These are phyloP conservation scores for Boletus patriciae DNA, from an alignment of 768 basidiomycete genomes.

Conservation along the genomic window DNA sequence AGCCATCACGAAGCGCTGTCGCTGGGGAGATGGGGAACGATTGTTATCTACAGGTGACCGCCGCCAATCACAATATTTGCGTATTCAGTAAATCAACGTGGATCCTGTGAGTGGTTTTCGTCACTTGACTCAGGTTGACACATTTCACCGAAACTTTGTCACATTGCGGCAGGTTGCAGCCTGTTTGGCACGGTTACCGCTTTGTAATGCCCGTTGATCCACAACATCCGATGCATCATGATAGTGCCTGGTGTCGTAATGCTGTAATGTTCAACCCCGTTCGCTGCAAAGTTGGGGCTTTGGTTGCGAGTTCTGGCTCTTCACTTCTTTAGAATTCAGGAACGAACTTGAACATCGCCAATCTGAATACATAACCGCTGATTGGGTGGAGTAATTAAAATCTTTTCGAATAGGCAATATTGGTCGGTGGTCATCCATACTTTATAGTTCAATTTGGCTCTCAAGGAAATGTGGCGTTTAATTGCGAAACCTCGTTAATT, in stretches of 20 bases:
- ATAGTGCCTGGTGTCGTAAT: slow-evolving; percentile 17
- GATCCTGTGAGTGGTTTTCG: slow-evolving; percentile 23
- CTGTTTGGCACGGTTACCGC: slow-evolving; percentile 9
- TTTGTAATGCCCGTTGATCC: slow-evolving; percentile 31
- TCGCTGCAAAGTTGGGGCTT: neutral
- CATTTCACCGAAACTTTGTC: slow-evolving; percentile 18
- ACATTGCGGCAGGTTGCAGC: slow-evolving; percentile 19
- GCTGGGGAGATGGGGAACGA: slow-evolving; percentile 39
- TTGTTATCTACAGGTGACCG: slow-evolving; percentile 25
- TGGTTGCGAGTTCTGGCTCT: neutral
- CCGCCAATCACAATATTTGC: slow-evolving; percentile 1
- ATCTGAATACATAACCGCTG: neutral
- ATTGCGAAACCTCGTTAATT: slow-evolving; percentile 9
- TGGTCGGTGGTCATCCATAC: neutral
- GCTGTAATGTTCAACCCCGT: slow-evolving; percentile 2
- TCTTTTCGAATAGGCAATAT: slow-evolving; percentile 1
- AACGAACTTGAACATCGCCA: neutral
- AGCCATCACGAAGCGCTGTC: slow-evolving; percentile 38
- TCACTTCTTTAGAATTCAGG: slow-evolving; percentile 6
- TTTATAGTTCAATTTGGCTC: slow-evolving; percentile 12
- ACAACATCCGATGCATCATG: slow-evolving; percentile 6
- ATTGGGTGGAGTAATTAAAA: neutral
- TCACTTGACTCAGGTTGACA: slow-evolving; percentile 7
- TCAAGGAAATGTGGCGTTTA: slow-evolving; percentile 27
- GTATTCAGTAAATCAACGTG: slow-evolving; percentile 12